Base-by-base conservation (phyloP, 2,329 filamentous ascomycete species). In the Curvularia hawaiiensis region DNA sequence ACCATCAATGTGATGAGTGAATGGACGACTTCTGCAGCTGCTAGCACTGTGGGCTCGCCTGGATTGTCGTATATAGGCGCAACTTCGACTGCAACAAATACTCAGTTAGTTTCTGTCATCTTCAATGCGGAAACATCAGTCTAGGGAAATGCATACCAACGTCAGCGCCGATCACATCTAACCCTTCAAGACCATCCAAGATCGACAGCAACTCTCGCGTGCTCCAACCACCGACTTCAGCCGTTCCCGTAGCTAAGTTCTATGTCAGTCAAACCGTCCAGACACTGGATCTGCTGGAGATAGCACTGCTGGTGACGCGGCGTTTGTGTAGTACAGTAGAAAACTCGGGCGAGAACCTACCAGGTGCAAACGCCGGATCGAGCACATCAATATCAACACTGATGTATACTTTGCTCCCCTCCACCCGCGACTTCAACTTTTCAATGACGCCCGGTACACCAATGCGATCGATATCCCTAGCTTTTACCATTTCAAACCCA, bases 191-290 rank as follows among this genome's bases (percentile, higher is more conserved):
- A 0, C 84, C 84, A 62, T 86, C 83, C 22, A 88, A 72, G 56
- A 87, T 84, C 0, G 83, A 83, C 40, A 85, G 72, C 24, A 88
- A 72, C 64, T 88, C 85, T 38, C 85, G 79, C 0, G 84, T 86
- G 0, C 80, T 82, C 85, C 85, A 88, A 3, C 85, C 85, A 45
- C 85, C 85, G 1, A 84, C 83, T 67, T 88, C 85, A 10, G 84
- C 80, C 1, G 85, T 87, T 2, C 85, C 85, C 0, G 85, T 87
- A 9, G 79, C 83, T 75, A 52, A 28, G 24, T 3, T 38, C 9
- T 9, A 7, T 18, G 50, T 55, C 16, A 59, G 51, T 50, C n/a
- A 28, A 35, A 41, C 38, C 26, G 35, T 38, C 30, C 9, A 50
- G 22, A 18, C 28, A 28, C 3, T 14, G 9, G 16, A 18, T 35